Conservation (phyloP, 805 yeast genomes). For the Saturnispora mendoncae region DNA sequence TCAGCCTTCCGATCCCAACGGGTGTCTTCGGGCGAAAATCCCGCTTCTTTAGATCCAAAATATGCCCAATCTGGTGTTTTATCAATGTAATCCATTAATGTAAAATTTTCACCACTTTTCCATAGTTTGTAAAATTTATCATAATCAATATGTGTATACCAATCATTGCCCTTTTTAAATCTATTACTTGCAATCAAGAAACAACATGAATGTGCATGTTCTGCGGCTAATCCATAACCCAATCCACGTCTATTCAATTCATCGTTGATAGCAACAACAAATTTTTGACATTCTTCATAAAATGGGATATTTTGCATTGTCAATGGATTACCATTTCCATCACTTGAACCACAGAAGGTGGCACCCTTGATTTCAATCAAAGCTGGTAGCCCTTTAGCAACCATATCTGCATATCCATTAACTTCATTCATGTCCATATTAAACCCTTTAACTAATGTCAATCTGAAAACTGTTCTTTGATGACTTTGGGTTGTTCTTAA, state of each 20-base stretch:
- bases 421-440: conserved; percentile 72
- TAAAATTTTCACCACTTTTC: conserved; percentile 52
- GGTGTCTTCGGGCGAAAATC: conserved; percentile 82
- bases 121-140: conserved; percentile 63
- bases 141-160: conserved; percentile 90
- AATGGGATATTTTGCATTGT: conserved; percentile 96
- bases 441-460: conserved; percentile 88
- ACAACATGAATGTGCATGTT: conserved; percentile 93
- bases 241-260: conserved; percentile 61
- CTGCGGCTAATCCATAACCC: conserved; percentile 80
- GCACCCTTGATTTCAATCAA: conserved; percentile 92
- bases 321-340: conserved; percentile 75
- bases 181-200: conserved; percentile 69
- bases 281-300: conserved; percentile 77
- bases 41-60: conserved; percentile 79
- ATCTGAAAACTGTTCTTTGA: conserved; percentile 85
- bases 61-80: conserved; percentile 88
- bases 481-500: conserved; percentile 61
- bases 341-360: conserved; percentile 86
- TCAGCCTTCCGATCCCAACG: conserved; percentile 58
- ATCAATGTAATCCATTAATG: conserved; percentile 69
- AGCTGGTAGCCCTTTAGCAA: conserved; percentile 71
- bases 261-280: conserved; percentile 54
- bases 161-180: conserved; percentile 59
- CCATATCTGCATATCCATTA: conserved; percentile 78